Base-by-base conservation (phyloP, 805 yeast species). In the Ogataea pini region DNA sequence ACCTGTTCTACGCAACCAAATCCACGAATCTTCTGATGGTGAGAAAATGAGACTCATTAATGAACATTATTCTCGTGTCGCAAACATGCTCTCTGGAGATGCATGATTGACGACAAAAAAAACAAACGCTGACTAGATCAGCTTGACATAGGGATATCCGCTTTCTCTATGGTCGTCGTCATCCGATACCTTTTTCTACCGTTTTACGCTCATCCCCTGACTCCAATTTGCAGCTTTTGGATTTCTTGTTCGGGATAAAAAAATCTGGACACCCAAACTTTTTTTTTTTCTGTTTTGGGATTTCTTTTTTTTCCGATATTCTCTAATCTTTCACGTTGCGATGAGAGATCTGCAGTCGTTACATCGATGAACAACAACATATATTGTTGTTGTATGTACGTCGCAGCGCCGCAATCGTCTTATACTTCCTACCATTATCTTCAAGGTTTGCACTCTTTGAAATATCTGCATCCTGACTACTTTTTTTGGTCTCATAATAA, bases 51-150 rank as follows among this genome's bases (percentile, higher is more conserved):
- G 31, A 19, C 48, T 46, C 24, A 43, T 50, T 18, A 46, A 50
- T 17, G 50, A 50, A 40, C 54, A 50, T 40, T 50, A 46, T 46
- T 17, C 39, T 4, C 38, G 46, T 32, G 48, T 50, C 20, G 45
- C 54, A 10, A 46, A 22, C 42, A 37, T 50, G 18, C 50, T 50
- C 41, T 44, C 48, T 22, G 48, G 37, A 22, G 36, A 41, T 3
- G 22, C 24, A 8, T 31, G 18, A 31, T 12, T 31, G 17, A 14
- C 18, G 17, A 14, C 16, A 4, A 3, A 31, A n/a, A 3, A 5
- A 28, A 28, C 13, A 28, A 10, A 28, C n/a, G n/a, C n/a, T n/a
- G n/a, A n/a, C n/a, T n/a, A n/a, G n/a, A n/a, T n/a, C n/a, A n/a
- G n/a, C n/a, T n/a, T n/a, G n/a, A 17, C 36, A 32, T 32, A 32